phyloP scores from a whole-genome alignment of 2,329 filamentous ascomycete species.

The Fusarium ramigenum region DNA sequence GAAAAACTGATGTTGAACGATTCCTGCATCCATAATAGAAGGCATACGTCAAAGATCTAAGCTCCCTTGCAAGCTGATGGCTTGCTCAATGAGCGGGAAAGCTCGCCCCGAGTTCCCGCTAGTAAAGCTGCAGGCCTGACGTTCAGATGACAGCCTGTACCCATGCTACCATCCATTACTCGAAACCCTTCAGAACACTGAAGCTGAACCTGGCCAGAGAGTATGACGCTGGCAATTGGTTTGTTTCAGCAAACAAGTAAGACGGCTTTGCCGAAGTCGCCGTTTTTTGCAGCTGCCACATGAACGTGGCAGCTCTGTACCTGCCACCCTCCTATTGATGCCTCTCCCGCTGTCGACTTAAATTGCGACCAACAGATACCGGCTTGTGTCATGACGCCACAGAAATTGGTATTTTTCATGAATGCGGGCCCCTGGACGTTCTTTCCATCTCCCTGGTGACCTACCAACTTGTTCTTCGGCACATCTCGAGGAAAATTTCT shows the following conservation, averaged over 20 bases:
- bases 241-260: not conserved
- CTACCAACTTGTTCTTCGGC: constrained; percentile 33
- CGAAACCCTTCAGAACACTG: not conserved
- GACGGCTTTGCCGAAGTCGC: constrained; percentile 10
- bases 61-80: constrained; percentile 8
- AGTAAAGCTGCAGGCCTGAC: not conserved
- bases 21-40: constrained; percentile 9
- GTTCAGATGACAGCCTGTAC: constrained; percentile 15
- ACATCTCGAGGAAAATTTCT: constrained; percentile 29
- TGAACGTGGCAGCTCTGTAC: constrained; percentile 18
- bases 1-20: constrained; percentile 2
- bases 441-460: constrained; percentile 5
- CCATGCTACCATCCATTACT: constrained; percentile 11
- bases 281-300: constrained; percentile 24
- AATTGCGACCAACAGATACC: constrained; percentile 12
- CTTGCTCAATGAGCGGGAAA: constrained; percentile 10
- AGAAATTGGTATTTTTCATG: constrained; percentile 6
- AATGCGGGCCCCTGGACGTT: constrained; percentile 12
- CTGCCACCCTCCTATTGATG: constrained; percentile 11
- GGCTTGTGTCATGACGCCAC: constrained; percentile 39
- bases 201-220: not conserved
- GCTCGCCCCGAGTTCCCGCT: constrained; percentile 19
- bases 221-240: constrained; percentile 3
- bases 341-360: constrained; percentile 22
- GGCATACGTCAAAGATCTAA: constrained; percentile 21